Evolutionary conservation across 2,329 filamentous ascomycete genomes (phyloP), one percentile per base, ranked within the genome.

Genomic region (Neofusicoccum sp.): DNA sequence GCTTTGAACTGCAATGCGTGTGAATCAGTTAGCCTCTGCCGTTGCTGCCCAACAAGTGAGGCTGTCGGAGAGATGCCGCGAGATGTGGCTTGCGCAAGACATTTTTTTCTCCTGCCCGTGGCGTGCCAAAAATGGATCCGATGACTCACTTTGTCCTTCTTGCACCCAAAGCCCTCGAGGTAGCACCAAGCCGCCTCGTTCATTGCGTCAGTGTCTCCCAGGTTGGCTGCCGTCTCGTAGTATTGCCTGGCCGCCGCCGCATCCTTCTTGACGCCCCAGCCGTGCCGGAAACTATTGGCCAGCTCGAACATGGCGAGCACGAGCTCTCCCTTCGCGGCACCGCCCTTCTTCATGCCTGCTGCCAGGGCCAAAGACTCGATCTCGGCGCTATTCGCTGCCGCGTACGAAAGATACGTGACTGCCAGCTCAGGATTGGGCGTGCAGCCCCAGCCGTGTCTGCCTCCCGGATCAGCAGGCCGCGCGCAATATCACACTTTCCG

Each of bases 131-230:
- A 44, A 36, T 28, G 29, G 41, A 16, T 7, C 22, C n/a, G 65
- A 49, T 56, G 63, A 86, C 91, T 78, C 84, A 97, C 94, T 91
- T 97, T 98, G 82, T 99, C 93, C 78, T 98, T 99, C 77, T 93
- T 95, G 73, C 93, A 94, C 37, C 95, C 95, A 78, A 96, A 97
- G n/a, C 95, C 95, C 74, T 97, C 90, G 33, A 96, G 78, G 83
- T 95, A 98, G 81, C 95, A 99, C 92, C 93, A 96, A 39, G 89
- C 95, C 61, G 89, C 89, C 78, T 98, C 94, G 74, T 97, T 97
- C 93, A 98, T 97, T 64, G 93, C 95, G 80, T 99, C 95, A 48
- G 91, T 92, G 77, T 99, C 95, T 65, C 95, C 95, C 68, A 99
- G 80, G 76, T 99, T 98, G 65, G 95, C 95, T 33, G 95, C 95